Conservation (phyloP, 257 asterid species). For the Eucommia ulmoides region DNA sequence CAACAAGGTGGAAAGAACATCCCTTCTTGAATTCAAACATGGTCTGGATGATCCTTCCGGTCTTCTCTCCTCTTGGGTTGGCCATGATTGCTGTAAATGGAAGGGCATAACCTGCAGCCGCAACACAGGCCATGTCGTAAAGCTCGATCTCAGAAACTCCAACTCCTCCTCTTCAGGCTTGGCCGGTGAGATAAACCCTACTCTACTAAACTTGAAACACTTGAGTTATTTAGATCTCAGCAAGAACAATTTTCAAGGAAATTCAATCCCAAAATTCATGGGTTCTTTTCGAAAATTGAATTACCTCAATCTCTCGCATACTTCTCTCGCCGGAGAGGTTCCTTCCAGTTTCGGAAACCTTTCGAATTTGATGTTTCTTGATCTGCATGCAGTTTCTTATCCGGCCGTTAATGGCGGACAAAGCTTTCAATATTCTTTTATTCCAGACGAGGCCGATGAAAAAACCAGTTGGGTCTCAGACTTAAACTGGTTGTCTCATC, state of each 20-base stretch:
- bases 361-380: conserved; percentile 15
- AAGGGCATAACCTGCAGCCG: conserved; percentile 2
- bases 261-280: too few species aligned
- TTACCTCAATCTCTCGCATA: conserved; percentile 22
- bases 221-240: conserved; percentile 16
- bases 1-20: neutral
- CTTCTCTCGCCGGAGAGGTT: conserved; percentile 19
- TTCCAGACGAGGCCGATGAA: too few species aligned
- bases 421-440: conserved; percentile 13
- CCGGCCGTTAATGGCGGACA: conserved; percentile 14
- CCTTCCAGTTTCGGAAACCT: conserved; percentile 18
- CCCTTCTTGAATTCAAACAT: conserved; percentile 2
- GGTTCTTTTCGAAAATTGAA: too few species aligned
- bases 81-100: conserved; percentile 10
- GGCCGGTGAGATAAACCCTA: neutral
- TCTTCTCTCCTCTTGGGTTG: conserved; percentile 7
- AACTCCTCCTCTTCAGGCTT: neutral
- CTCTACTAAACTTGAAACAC: conserved; percentile 11
- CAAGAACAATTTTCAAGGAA: too few species aligned
- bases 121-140: conserved; percentile 14
- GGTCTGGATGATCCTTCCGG: conserved; percentile 1
- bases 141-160: conserved; percentile 14
- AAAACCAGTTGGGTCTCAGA: conserved; percentile 10
- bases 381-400: conserved; percentile 25
- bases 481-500: conserved; percentile 15